These are phyloP conservation scores for Epicoccum sorghinum DNA, from an alignment of 2,329 filamentous ascomycete species.

Conservation along the genomic window DNA sequence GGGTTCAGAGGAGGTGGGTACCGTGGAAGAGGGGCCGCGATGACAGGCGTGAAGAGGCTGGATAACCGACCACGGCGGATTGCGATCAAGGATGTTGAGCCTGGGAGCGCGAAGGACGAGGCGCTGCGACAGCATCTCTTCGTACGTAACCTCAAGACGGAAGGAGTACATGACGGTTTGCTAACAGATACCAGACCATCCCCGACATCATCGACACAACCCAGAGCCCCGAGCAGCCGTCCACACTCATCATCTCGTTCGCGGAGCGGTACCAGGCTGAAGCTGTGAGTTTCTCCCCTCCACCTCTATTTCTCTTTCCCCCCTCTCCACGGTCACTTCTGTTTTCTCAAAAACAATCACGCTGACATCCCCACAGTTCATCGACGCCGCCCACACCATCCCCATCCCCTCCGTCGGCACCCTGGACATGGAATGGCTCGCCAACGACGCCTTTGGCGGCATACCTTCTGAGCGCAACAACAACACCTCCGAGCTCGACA, in stretches of 20 bases:
- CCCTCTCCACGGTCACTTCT: no score
- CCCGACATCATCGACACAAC: conserved; percentile 49
- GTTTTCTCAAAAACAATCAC: neutral
- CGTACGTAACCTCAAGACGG: conserved; percentile 22
- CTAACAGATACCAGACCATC: conserved; percentile 2
- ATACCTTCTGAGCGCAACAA: neutral
- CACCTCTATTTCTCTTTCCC: neutral
- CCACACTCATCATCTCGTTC: conserved; percentile 51
- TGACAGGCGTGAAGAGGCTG: conserved; percentile 65
- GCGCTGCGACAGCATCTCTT: conserved; percentile 73
- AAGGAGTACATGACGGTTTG: no score
- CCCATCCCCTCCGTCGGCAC: conserved; percentile 70
- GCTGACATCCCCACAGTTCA: conserved; percentile 46
- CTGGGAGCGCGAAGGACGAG: conserved; percentile 68
- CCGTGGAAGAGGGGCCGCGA: conserved; percentile 48
- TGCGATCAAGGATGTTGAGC: conserved; percentile 67
- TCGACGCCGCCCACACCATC: conserved; percentile 63
- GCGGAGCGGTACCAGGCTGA: conserved; percentile 67
- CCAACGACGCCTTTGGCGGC: conserved; percentile 33
- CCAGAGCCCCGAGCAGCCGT: conserved; percentile 45
- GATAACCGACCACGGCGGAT: conserved; percentile 78
- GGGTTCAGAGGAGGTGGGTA: conserved; percentile 51
- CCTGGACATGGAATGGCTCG: conserved; percentile 71
- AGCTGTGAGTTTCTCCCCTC: conserved; percentile 45
- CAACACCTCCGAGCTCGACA: no score